A percentile compares a stretch with the other conserved stretches of the same genome.
Evolutionary conservation across 192 early-diverging fungal species (phyloP).

Genomic region (Hyaloraphidium curvatum): DNA sequence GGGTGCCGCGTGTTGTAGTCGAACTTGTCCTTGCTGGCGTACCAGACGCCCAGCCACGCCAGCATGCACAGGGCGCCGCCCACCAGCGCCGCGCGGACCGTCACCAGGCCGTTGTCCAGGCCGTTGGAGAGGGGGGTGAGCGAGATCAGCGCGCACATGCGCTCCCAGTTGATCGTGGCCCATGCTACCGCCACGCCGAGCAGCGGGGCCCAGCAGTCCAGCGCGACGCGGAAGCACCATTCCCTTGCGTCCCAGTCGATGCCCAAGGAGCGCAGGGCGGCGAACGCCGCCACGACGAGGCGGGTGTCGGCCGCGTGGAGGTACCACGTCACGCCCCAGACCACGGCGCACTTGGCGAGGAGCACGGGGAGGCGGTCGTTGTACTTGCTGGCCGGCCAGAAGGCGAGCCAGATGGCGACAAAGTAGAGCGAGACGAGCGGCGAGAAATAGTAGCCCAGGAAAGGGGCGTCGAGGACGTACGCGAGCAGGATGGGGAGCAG

Average conservation of each 20-base stretch:
- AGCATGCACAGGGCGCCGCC: conserved; percentile 18
- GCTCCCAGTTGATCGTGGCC: conserved; percentile 19
- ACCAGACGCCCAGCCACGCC: conserved; percentile 33
- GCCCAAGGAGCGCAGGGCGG: too few species aligned
- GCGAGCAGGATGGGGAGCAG: conserved; percentile 39
- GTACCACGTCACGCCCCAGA: conserved; percentile 16
- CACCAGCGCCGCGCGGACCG: conserved; percentile 14
- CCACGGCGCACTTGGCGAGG: conserved; percentile 26
- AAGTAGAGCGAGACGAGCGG: conserved; percentile 55
- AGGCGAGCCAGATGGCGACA: conserved; percentile 40
- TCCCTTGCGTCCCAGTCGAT: conserved; percentile 41
- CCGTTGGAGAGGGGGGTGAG: too few species aligned
- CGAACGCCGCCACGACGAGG: too few species aligned
- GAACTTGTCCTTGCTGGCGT: conserved; percentile 25
- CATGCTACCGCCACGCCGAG: conserved; percentile 44
- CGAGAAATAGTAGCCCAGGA: conserved; percentile 64
- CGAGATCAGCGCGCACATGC: conserved; percentile 7
- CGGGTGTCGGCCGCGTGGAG: too few species aligned
- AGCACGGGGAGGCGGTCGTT: conserved; percentile 30
- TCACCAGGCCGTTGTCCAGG: too few species aligned
- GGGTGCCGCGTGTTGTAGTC: conserved; percentile 48
- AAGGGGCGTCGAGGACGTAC: conserved; percentile 44
- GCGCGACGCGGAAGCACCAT: conserved; percentile 45
- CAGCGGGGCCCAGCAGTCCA: conserved; percentile 49
- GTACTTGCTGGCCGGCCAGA: conserved; percentile 25